These are phyloP conservation scores for Austroboletus niveus DNA, from an alignment of 1,284 basidiomycete genomes.

Conservation along the genomic window DNA sequence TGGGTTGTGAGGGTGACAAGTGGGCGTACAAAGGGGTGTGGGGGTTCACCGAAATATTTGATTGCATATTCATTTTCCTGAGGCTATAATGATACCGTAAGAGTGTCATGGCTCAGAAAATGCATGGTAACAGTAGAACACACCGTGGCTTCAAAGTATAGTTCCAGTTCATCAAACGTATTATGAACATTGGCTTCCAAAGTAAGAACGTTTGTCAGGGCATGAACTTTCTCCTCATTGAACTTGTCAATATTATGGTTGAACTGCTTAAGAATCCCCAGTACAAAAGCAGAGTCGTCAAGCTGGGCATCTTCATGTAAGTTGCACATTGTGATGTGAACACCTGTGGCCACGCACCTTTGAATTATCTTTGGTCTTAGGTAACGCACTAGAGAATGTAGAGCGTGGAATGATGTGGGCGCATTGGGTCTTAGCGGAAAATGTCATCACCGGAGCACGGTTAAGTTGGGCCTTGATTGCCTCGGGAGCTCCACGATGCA, in stretches of 20 bases:
- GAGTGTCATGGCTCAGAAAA: too few relatives aligned
- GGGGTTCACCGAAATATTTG: background rate
- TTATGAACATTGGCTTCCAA: background rate
- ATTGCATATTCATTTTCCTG: background rate
- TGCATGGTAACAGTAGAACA: background rate
- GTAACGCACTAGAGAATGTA: too few relatives aligned
- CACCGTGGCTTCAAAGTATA: constrained; percentile 4
- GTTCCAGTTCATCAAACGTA: background rate
- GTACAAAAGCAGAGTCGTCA: background rate
- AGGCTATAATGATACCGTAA: too few relatives aligned
- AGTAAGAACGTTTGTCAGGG: constrained; percentile 6
- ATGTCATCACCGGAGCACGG: background rate
- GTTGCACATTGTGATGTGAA: background rate
- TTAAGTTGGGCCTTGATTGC: too few relatives aligned
- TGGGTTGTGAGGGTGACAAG: background rate
- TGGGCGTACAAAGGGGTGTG: background rate
- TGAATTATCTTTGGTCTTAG: too few relatives aligned
- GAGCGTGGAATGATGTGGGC: too few relatives aligned
- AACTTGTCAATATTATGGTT: background rate
- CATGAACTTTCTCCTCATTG: constrained; percentile 5
- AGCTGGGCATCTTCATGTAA: background rate
- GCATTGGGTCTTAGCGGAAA: background rate
- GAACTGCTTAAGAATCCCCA: constrained; percentile 1
- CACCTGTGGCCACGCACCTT: too few relatives aligned
- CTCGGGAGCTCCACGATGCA: background rate